Evolutionary conservation across 768 basidiomycete species (phyloP).

Genomic region (Chalciporus chontae): DNA sequence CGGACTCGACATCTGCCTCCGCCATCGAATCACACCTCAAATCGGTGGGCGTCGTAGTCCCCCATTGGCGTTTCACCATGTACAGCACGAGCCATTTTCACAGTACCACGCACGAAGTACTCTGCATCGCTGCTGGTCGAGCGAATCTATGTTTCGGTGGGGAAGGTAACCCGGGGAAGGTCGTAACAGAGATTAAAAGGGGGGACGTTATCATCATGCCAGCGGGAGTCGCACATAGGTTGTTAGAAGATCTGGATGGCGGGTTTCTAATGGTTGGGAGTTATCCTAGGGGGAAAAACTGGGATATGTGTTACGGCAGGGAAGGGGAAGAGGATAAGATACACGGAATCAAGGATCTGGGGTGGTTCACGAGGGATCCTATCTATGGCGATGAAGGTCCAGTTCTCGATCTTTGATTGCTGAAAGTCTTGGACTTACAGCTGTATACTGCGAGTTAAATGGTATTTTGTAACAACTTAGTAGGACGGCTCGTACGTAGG

Average conservation of each 20-base stretch:
- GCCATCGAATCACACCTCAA: conserved; percentile 35
- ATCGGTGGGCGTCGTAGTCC: conserved; percentile 32
- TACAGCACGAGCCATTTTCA: conserved; percentile 41
- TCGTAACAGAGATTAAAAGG: conserved; percentile 29
- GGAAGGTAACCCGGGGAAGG: conserved; percentile 30
- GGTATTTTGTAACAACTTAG: too few relatives aligned
- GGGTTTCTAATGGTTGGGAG: conserved; percentile 40
- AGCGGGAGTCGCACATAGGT: conserved; percentile 39
- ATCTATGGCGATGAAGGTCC: conserved; percentile 39
- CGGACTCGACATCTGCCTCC: conserved; percentile 13
- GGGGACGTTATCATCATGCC: conserved; percentile 42
- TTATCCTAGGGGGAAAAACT: conserved; percentile 34
- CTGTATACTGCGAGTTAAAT: too few relatives aligned
- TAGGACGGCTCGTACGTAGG: neutral
- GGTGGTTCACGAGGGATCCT: conserved; percentile 39
- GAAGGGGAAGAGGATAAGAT: neutral
- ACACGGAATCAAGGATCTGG: conserved; percentile 25
- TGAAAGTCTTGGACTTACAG: neutral
- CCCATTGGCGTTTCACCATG: conserved; percentile 43
- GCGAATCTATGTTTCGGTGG: conserved; percentile 41
- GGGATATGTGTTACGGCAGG: conserved; percentile 31
- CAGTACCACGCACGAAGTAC: conserved; percentile 41
- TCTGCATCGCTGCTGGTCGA: conserved; percentile 32
- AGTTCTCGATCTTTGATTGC: conserved; percentile 20
- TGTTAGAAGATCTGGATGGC: conserved; percentile 28